phyloP scores from a whole-genome alignment of 2,329 filamentous ascomycete genomes.

The Colletotrichum lupini region DNA sequence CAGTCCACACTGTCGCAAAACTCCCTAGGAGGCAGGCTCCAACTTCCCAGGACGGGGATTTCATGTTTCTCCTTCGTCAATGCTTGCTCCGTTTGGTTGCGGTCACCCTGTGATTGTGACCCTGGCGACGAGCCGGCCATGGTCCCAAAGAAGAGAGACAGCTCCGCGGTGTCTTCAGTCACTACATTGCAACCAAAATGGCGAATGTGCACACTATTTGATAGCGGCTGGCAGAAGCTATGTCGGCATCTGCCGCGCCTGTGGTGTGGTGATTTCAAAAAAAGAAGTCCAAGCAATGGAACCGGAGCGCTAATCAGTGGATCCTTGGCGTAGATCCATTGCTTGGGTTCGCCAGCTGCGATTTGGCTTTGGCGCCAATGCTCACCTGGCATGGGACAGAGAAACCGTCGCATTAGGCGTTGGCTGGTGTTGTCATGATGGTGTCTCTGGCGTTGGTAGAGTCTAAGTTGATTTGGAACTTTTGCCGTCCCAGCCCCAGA shows the following conservation, averaged over 20 bases:
- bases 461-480: neutral
- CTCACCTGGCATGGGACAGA: neutral
- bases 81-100: neutral
- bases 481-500: neutral
- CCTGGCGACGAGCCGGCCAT: too few relatives aligned
- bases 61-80: neutral
- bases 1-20: constrained; percentile 13
- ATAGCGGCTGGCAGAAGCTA: neutral
- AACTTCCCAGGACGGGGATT: constrained; percentile 10
- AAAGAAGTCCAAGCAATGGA: neutral
- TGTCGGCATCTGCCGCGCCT: neutral
- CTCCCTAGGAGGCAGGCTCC: constrained; percentile 16
- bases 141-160: neutral
- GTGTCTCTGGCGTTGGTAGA: neutral
- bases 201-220: neutral
- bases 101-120: neutral
- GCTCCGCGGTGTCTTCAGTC: neutral
- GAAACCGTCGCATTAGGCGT: neutral
- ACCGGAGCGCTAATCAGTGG: constrained; percentile 15
- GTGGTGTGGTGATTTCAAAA: neutral
- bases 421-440: neutral
- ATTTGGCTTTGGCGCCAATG: constrained; percentile 12
- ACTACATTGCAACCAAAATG: neutral
- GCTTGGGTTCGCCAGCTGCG: neutral
- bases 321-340: constrained; percentile 29